phyloP scores from a whole-genome alignment of 1,284 basidiomycete species.

The Stygiomarasmius scandens region DNA sequence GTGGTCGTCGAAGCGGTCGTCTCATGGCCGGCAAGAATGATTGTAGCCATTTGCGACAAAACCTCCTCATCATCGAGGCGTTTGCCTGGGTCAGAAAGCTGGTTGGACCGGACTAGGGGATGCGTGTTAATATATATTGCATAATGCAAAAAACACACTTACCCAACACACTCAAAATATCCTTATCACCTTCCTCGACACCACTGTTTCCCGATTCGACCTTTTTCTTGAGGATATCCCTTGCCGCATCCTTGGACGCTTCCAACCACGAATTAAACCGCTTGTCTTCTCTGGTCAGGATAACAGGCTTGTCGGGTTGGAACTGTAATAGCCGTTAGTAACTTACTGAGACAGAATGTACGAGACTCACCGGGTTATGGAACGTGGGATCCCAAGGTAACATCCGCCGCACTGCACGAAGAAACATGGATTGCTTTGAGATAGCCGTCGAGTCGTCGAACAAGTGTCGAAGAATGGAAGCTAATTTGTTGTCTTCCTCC shows the following conservation, averaged over 20 bases:
- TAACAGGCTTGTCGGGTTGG: too few species aligned
- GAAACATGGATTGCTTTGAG: too few species aligned
- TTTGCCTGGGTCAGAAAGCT: slow-evolving; percentile 20
- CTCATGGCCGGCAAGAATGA: slow-evolving; percentile 30
- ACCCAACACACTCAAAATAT: slow-evolving; percentile 35
- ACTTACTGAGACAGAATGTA: too few species aligned
- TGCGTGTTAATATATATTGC: not conserved
- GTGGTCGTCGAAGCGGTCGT: slow-evolving; percentile 25
- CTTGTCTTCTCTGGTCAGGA: slow-evolving; percentile 13
- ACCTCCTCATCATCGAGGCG: slow-evolving; percentile 30
- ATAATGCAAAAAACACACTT: slow-evolving; percentile 1
- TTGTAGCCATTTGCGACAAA: slow-evolving; percentile 15
- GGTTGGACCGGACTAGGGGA: slow-evolving; percentile 24
- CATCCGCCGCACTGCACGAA: too few species aligned
- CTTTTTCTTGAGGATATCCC: slow-evolving; percentile 18
- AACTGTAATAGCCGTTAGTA: too few species aligned
- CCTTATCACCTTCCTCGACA: slow-evolving; percentile 17
- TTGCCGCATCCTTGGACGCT: slow-evolving; percentile 28
- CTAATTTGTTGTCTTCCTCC: too few species aligned
- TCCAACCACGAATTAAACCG: slow-evolving; percentile 25
- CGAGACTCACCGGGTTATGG: too few species aligned
- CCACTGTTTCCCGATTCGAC: not conserved
- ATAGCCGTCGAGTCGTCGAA: too few species aligned
- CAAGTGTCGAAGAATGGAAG: too few species aligned
- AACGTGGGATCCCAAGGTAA: too few species aligned